phyloP scores from a whole-genome alignment of 805 yeast species.

The Cyberlindnera xishuangbannaensis region DNA sequence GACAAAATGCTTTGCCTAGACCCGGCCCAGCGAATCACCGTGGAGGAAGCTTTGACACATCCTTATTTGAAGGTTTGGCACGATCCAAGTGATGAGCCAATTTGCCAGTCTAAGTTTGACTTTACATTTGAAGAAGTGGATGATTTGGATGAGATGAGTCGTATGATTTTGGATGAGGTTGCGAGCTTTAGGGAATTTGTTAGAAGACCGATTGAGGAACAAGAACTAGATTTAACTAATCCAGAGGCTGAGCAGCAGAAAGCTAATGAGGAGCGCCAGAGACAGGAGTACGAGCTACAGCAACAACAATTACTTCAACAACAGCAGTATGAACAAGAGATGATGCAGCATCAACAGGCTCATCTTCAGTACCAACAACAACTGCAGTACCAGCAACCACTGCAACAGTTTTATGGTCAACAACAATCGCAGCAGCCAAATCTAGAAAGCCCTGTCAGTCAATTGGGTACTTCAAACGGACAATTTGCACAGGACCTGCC shows the following conservation, averaged over 20 bases:
- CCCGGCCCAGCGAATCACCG: slow-evolving; percentile 78
- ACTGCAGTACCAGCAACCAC: slow-evolving; percentile 11
- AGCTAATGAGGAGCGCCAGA: slow-evolving; percentile 22
- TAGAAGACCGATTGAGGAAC: slow-evolving; percentile 64
- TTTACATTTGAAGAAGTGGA: slow-evolving; percentile 77
- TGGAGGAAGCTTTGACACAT: slow-evolving; percentile 81
- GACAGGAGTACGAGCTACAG: slow-evolving; percentile 11
- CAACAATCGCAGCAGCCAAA: slow-evolving; percentile 14
- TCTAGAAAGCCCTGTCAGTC: slow-evolving; percentile 26
- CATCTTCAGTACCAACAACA: no score
- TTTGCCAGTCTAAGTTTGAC: slow-evolving; percentile 75
- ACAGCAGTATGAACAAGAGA: slow-evolving; percentile 4
- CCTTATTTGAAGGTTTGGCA: slow-evolving; percentile 90
- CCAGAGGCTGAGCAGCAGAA: no score
- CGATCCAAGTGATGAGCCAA: slow-evolving; percentile 88
- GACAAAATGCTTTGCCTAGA: slow-evolving; percentile 80
- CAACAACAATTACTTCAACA: slow-evolving; percentile 2
- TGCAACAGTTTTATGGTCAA: slow-evolving; percentile 5
- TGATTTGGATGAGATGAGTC: slow-evolving; percentile 68
- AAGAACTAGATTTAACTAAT: slow-evolving; percentile 33
- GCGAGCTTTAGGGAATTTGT: slow-evolving; percentile 73
- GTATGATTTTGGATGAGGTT: slow-evolving; percentile 78
- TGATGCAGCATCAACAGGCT: slow-evolving; percentile 13
- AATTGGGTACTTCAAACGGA: slow-evolving; percentile 45
- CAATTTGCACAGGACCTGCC: slow-evolving; percentile 43